A percentile compares a stretch with the other conserved stretches of the same genome.
These are phyloP conservation scores for Puccinia horiana DNA, from an alignment of 1,284 basidiomycete genomes.

Conservation along the genomic window DNA sequence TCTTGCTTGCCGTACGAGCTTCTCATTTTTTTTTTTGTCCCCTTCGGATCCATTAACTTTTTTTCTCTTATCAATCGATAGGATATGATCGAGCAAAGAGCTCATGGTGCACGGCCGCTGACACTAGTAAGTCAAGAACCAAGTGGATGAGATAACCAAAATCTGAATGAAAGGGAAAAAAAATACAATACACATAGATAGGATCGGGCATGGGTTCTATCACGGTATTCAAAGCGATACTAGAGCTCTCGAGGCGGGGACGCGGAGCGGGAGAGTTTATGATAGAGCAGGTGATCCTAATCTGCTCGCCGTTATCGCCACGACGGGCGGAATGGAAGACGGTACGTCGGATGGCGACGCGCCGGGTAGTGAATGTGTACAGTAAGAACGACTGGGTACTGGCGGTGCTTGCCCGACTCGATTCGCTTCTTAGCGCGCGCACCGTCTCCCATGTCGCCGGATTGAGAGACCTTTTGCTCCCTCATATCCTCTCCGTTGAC, in stretches of 20 bases:
- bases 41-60: background rate
- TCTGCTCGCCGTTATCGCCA: conserved; percentile 63
- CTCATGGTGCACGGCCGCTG: conserved; percentile 42
- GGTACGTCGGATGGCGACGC: conserved; percentile 60
- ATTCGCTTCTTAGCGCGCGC: conserved; percentile 61
- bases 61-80: background rate
- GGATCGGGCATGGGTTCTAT: conserved; percentile 64
- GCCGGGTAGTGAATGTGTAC: conserved; percentile 63
- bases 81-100: conserved; percentile 46
- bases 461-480: conserved; percentile 52
- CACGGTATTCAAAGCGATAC: conserved; percentile 63
- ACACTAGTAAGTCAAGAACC: conserved; percentile 31
- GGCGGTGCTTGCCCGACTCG: conserved; percentile 63
- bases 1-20: conserved; percentile 35
- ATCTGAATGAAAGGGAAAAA: too few species aligned
- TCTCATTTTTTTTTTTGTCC: background rate
- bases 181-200: conserved; percentile 56
- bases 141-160: background rate
- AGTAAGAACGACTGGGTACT: conserved; percentile 63
- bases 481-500: conserved; percentile 55
- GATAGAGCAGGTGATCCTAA: conserved; percentile 63
- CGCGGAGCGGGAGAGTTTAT: conserved; percentile 54
- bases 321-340: conserved; percentile 60
- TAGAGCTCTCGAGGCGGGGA: conserved; percentile 59
- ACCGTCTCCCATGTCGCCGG: conserved; percentile 53